phyloP scores from a whole-genome alignment of 2,329 filamentous ascomycete genomes.

The Aspergillus fumigatiaffinis region DNA sequence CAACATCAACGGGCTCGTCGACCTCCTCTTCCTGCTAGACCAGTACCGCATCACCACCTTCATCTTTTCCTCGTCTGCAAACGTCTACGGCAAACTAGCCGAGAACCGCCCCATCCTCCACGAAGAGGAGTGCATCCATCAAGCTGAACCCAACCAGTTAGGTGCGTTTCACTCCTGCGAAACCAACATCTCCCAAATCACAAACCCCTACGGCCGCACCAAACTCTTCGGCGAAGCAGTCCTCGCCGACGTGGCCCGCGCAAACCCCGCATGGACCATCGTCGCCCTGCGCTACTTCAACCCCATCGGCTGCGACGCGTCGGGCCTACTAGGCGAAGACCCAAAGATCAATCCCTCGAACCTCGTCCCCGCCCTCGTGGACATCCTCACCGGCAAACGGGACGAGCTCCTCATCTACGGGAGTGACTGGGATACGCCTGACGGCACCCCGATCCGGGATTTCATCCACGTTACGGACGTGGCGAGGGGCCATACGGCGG shows the following conservation, averaged over 20 bases:
- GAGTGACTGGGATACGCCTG: conserved; percentile 60
- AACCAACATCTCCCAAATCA: conserved; percentile 46
- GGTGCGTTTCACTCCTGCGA: conserved; percentile 40
- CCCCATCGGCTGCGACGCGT: conserved; percentile 62
- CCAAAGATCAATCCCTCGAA: conserved; percentile 60
- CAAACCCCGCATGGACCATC: conserved; percentile 60
- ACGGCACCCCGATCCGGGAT: conserved; percentile 64
- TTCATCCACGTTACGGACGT: conserved; percentile 66
- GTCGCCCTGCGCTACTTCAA: conserved; percentile 65
- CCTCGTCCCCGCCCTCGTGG: conserved; percentile 60
- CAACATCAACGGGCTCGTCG: conserved; percentile 62
- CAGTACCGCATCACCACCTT: conserved; percentile 61
- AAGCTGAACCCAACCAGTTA: conserved; percentile 39
- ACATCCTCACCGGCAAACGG: conserved; percentile 55
- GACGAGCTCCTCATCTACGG: conserved; percentile 58
- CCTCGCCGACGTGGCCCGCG: conserved; percentile 56
- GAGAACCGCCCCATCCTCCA: conserved; percentile 49
- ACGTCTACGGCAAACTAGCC: conserved; percentile 59
- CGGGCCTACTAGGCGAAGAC: conserved; percentile 61
- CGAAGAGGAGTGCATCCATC: conserved; percentile 55
- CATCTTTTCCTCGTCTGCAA: conserved; percentile 65
- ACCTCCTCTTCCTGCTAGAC: conserved; percentile 55
- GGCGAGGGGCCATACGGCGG: conserved; percentile 60
- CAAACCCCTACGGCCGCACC: conserved; percentile 62
- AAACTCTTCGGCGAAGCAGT: conserved; percentile 68